Evolutionary conservation across 352 stramenopile species (phyloP).

Genomic region (Phytopythium chamaehyphon): DNA sequence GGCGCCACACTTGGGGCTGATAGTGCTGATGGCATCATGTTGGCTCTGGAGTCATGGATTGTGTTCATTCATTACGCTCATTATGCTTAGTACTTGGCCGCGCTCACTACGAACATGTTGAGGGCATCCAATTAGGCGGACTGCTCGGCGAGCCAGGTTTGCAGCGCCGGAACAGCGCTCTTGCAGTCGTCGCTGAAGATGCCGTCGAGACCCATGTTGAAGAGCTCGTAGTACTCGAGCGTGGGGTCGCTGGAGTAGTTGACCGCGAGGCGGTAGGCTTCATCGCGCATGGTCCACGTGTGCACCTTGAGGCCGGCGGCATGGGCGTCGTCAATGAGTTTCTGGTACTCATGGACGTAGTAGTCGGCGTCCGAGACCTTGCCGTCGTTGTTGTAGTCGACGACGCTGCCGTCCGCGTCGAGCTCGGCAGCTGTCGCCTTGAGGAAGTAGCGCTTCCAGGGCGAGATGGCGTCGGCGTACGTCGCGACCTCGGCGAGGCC

Average conservation of each 20-base stretch:
- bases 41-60: no score
- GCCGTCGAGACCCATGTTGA: slow-evolving; percentile 52
- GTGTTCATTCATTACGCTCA: no score
- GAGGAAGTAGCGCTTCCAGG: slow-evolving; percentile 82
- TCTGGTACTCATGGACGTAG: slow-evolving; percentile 31
- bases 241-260: slow-evolving; percentile 63
- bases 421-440: slow-evolving; percentile 41
- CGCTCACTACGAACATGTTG: no score
- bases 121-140: neutral
- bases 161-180: slow-evolving; percentile 35
- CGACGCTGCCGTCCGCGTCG: slow-evolving; percentile 29
- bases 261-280: slow-evolving; percentile 49
- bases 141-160: slow-evolving; percentile 30
- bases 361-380: slow-evolving; percentile 57
- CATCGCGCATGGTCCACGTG: slow-evolving; percentile 65
- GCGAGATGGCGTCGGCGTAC: slow-evolving; percentile 68
- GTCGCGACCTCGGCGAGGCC: slow-evolving; percentile 60
- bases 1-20: no score
- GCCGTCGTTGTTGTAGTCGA: slow-evolving; percentile 65
- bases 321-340: slow-evolving; percentile 53
- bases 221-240: slow-evolving; percentile 65
- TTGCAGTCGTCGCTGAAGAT: slow-evolving; percentile 65
- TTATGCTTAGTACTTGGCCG: no score
- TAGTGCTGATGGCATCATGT: no score
- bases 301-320: slow-evolving; percentile 52